Conservation (phyloP, 2,329 filamentous ascomycete species). For the Scytalidium lignicola region DNA sequence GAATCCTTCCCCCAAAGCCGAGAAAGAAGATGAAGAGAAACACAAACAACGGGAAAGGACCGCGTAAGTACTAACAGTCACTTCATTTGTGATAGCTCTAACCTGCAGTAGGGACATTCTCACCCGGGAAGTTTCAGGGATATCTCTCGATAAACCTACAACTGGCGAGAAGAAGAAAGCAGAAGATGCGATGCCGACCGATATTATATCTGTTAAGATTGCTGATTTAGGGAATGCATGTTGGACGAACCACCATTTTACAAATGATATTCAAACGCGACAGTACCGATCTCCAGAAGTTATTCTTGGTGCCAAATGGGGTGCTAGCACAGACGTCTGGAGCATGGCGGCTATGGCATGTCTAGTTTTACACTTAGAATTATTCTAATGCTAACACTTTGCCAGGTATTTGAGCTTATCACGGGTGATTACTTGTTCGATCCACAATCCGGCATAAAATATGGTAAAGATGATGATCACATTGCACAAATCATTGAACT, state of each 20-base stretch:
- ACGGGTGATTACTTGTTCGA: slow-evolving; percentile 98
- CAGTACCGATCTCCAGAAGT: slow-evolving; percentile 98
- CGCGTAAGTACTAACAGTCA: slow-evolving; percentile 59
- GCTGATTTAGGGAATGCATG: slow-evolving; percentile 97
- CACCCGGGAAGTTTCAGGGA: slow-evolving; percentile 88
- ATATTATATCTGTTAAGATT: slow-evolving; percentile 91
- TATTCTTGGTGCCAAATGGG: slow-evolving; percentile 95
- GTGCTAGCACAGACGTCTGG: slow-evolving; percentile 98
- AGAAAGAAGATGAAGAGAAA: slow-evolving; percentile 49
- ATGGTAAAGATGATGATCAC: slow-evolving; percentile 98
- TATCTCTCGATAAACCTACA: slow-evolving; percentile 75
- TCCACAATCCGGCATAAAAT: slow-evolving; percentile 96
- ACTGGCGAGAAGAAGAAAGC: slow-evolving; percentile 56
- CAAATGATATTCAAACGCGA: slow-evolving; percentile 96
- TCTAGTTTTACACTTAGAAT: slow-evolving; percentile 4
- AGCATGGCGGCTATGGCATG: slow-evolving; percentile 98
- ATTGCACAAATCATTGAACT: slow-evolving; percentile 98
- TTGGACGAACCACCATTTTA: slow-evolving; percentile 98
- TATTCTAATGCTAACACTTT: not conserved
- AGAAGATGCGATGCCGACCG: slow-evolving; percentile 46
- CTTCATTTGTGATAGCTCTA: slow-evolving; percentile 3
- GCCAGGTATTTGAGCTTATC: slow-evolving; percentile 90
- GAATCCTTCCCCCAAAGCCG: slow-evolving; percentile 44
- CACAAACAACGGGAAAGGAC: slow-evolving; percentile 89
- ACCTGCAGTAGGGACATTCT: slow-evolving; percentile 66